phyloP scores from a whole-genome alignment of 768 basidiomycete genomes.

The Candolleomyces efflorescens region DNA sequence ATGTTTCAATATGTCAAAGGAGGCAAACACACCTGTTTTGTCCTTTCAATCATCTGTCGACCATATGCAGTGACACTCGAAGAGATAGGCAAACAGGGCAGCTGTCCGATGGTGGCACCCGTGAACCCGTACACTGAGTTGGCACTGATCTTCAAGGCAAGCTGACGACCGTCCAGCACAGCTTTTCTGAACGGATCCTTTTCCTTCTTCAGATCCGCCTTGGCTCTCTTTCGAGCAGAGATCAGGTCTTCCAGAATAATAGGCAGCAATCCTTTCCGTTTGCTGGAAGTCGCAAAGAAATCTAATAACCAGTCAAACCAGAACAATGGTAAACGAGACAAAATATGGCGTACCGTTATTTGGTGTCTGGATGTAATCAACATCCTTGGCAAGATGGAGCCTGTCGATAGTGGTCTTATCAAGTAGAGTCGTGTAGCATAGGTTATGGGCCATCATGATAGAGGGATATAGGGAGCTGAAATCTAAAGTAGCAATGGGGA shows the following conservation, averaged over 20 bases:
- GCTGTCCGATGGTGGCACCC: slow-evolving; percentile 94
- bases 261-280: slow-evolving; percentile 86
- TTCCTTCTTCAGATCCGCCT: slow-evolving; percentile 94
- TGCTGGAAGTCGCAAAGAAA: slow-evolving; percentile 69
- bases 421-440: slow-evolving; percentile 96
- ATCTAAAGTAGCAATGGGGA: slow-evolving; percentile 96
- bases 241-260: slow-evolving; percentile 93
- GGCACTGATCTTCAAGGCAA: slow-evolving; percentile 97
- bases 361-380: slow-evolving; percentile 92
- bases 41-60: slow-evolving; percentile 98
- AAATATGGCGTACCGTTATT: slow-evolving; percentile 71
- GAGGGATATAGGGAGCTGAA: slow-evolving; percentile 98
- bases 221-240: slow-evolving; percentile 89
- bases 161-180: slow-evolving; percentile 93
- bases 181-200: slow-evolving; percentile 96
- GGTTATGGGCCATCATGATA: slow-evolving; percentile 99
- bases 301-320: slow-evolving; percentile 43
- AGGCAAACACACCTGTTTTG: slow-evolving; percentile 60
- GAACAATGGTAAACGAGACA: too few relatives aligned
- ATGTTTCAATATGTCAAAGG: neutral
- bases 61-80: slow-evolving; percentile 95
- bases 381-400: slow-evolving; percentile 71
- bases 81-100: slow-evolving; percentile 94
- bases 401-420: slow-evolving; percentile 77
- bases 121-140: slow-evolving; percentile 99